These are phyloP conservation scores for Euphorbia peplus DNA, from an alignment of 345 rosid species.

Conservation along the genomic window DNA sequence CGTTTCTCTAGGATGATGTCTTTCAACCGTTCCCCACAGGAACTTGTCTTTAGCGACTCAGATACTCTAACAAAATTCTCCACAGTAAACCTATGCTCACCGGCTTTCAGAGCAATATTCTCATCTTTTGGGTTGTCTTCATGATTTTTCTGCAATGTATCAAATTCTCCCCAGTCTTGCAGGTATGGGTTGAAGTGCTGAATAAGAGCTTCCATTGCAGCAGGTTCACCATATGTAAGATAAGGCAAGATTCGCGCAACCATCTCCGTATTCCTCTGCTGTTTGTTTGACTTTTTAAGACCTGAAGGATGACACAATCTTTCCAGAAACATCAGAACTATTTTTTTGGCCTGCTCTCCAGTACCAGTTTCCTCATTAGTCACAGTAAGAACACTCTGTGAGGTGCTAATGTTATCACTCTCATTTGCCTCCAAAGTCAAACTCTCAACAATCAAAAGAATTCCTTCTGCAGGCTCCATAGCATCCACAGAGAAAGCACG, in stretches of 20 bases:
- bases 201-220: conserved; percentile 95
- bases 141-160: conserved; percentile 65
- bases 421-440: conserved; percentile 94
- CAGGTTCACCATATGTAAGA: conserved; percentile 97
- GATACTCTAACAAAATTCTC: conserved; percentile 95
- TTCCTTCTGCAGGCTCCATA: conserved; percentile 98
- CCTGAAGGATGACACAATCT: conserved; percentile 86
- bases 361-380: conserved; percentile 82
- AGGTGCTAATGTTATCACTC: conserved; percentile 71
- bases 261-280: conserved; percentile 98
- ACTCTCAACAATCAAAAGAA: conserved; percentile 94
- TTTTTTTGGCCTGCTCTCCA: conserved; percentile 93
- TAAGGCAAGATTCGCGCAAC: conserved; percentile 97
- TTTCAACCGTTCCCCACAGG: conserved; percentile 93
- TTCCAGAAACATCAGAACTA: conserved; percentile 92
- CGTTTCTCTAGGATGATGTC: conserved; percentile 89
- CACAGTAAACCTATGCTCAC: conserved; percentile 67
- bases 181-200: conserved; percentile 83
- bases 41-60: conserved; percentile 95
- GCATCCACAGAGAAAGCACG: conserved; percentile 96
- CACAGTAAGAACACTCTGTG: conserved; percentile 76
- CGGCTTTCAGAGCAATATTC: conserved; percentile 57
- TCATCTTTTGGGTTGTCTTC: conserved; percentile 78
- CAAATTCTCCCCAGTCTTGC: conserved; percentile 86
- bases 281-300: conserved; percentile 88